These are phyloP conservation scores for Solanum virginianum DNA, from an alignment of 257 asterid genomes.

Conservation along the genomic window DNA sequence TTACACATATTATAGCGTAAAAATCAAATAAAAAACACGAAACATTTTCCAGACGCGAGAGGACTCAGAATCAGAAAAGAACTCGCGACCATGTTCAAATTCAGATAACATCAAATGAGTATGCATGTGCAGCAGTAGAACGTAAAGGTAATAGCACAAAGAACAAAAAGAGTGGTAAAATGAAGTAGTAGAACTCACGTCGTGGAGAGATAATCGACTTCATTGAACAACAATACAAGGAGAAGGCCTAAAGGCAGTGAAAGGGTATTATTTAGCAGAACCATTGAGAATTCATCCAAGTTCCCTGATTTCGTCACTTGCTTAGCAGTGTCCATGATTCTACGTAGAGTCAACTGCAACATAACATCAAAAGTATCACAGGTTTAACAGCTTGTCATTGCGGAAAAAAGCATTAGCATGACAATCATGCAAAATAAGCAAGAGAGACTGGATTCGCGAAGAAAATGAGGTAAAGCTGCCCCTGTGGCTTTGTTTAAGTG, in stretches of 20 bases:
- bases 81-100: neutral
- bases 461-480: neutral
- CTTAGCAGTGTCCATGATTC: constrained; percentile 89
- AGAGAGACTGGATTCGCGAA: too few relatives aligned
- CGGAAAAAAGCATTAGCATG: neutral
- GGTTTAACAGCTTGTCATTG: neutral
- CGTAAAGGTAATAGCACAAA: neutral
- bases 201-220: constrained; percentile 57
- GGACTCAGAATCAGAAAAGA: neutral
- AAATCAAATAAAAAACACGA: neutral
- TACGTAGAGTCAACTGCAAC: constrained; percentile 67
- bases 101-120: neutral
- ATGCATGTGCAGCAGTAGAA: neutral
- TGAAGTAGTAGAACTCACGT: constrained; percentile 41
- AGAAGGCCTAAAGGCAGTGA: constrained; percentile 68
- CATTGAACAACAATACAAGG: constrained; percentile 55
- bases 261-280: constrained; percentile 75
- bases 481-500: neutral
- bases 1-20: neutral
- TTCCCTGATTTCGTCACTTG: constrained; percentile 82
- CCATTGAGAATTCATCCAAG: constrained; percentile 86
- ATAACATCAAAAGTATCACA: neutral
- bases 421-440: neutral
- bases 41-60: neutral
- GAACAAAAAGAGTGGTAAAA: neutral